Base-by-base conservation (phyloP, 805 yeast genomes). In the Naumovozyma baii region DNA sequence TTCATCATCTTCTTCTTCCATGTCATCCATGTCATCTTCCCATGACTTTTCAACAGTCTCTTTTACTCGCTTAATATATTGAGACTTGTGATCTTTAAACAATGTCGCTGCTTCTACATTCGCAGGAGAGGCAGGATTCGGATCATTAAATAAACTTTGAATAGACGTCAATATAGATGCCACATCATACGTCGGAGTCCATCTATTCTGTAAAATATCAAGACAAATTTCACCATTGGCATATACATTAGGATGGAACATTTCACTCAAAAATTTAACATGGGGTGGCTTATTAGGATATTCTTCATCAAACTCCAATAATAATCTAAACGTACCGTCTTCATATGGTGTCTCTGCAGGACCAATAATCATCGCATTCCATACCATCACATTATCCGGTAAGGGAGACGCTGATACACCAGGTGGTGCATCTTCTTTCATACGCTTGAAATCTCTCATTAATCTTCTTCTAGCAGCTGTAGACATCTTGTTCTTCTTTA, bases 121-220 rank as follows among this genome's bases (percentile, higher is more conserved):
- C 1, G 98, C 98, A 1, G 98, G 98, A 18, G 95, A 83, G 38
- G 88, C 79, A 36, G 88, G 94, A 59, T 92, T 92, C 14, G 98
- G 98, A 59, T 92, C 98, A 63, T 92, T 92, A 51, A 92, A 69
- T 46, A 92, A 71, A 41, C 88, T 80, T 61, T 92, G 98, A 42
- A 92, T 79, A 19, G 95, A 84, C 1, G 98, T 92, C 51, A 92
- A 70, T 41, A 92, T 90, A 10, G 95, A 86, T 9, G 95, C 87
- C 30, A 92, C 98, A 57, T 92, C 98, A 58, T 90, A 92, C 1
- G 98, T 92, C 10, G 98, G 98, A 18, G 95, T 83, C 98, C 98
- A 92, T 59, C 97, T 73, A 66, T 90, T 92, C 60, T 92, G 98
- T 49, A 92, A 68, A 49, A 92, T 92, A 65, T 92, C 98, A 47